These are phyloP conservation scores for Pisolithus orientalis DNA, from an alignment of 768 basidiomycete species.

Conservation along the genomic window DNA sequence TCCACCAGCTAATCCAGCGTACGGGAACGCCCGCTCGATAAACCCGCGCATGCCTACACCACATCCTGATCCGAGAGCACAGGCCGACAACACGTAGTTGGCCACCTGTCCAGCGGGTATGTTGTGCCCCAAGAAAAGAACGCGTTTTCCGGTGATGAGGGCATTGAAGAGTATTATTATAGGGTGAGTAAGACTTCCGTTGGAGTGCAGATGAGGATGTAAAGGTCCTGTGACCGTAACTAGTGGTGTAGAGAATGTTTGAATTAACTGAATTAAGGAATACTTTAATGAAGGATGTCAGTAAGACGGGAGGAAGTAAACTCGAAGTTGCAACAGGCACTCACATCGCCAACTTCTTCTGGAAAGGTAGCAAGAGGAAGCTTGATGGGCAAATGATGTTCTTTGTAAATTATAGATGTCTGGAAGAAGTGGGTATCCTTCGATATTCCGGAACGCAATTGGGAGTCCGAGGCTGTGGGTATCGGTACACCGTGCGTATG, in stretches of 20 bases:
- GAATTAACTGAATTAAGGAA: conserved; percentile 85
- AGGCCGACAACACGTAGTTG: conserved; percentile 88
- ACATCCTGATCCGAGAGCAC: conserved; percentile 88
- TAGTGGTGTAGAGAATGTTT: conserved; percentile 63
- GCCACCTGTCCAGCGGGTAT: conserved; percentile 88
- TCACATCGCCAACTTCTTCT: conserved; percentile 94
- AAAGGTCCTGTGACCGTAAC: conserved; percentile 63
- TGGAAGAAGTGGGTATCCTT: conserved; percentile 96
- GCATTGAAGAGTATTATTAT: conserved; percentile 96
- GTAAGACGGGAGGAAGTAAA: not conserved
- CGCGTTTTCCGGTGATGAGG: conserved; percentile 89
- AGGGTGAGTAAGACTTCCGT: conserved; percentile 84
- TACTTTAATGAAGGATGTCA: conserved; percentile 48
- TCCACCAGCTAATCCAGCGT: conserved; percentile 81
- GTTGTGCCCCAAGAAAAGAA: conserved; percentile 89
- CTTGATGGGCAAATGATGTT: conserved; percentile 81
- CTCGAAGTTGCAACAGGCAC: conserved; percentile 24
- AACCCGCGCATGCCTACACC: conserved; percentile 81
- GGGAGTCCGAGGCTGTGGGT: conserved; percentile 41
- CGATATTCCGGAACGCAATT: conserved; percentile 41
- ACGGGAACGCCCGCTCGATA: conserved; percentile 90
- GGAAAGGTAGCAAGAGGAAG: conserved; percentile 86
- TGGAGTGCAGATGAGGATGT: conserved; percentile 92
- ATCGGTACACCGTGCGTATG: conserved; percentile 32
- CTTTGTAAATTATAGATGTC: conserved; percentile 77